phyloP scores from a whole-genome alignment of 257 asterid genomes.

The Rhazya stricta region DNA sequence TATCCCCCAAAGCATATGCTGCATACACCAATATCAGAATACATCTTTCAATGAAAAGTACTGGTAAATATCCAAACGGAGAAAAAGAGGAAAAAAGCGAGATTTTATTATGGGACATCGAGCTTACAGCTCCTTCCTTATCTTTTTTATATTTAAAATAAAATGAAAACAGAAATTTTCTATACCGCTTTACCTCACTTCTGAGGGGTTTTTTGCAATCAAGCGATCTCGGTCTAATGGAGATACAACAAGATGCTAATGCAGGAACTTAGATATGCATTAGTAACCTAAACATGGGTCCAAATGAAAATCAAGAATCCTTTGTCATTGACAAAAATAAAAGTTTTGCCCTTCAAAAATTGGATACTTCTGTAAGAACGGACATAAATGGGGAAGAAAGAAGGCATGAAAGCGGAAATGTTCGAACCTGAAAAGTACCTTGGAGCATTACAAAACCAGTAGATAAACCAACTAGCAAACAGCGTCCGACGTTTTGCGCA shows the following conservation, averaged over 20 bases:
- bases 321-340: not conserved
- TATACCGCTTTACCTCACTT: not conserved
- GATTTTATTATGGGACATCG: not conserved
- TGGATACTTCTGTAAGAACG: not conserved
- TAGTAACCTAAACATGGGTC: not conserved
- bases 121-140: not conserved
- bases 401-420: constrained; percentile 21
- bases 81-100: not conserved
- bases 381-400: not conserved
- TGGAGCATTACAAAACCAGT: constrained; percentile 52
- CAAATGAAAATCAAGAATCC: not conserved
- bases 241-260: not conserved
- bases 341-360: not conserved
- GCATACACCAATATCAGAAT: constrained; percentile 20
- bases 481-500: constrained; percentile 54
- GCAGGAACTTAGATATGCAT: not conserved
- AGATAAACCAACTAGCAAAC: constrained; percentile 48
- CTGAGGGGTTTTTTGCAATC: not conserved
- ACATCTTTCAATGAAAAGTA: not conserved
- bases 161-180: not conserved
- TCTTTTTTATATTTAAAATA: too few species aligned
- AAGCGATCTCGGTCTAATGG: not conserved
- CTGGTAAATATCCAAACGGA: not conserved
- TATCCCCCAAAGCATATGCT: constrained; percentile 90
- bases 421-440: constrained; percentile 83